These are phyloP conservation scores for Cryomyces minteri DNA, from an alignment of 495 filamentous ascomycete species.

Conservation along the genomic window DNA sequence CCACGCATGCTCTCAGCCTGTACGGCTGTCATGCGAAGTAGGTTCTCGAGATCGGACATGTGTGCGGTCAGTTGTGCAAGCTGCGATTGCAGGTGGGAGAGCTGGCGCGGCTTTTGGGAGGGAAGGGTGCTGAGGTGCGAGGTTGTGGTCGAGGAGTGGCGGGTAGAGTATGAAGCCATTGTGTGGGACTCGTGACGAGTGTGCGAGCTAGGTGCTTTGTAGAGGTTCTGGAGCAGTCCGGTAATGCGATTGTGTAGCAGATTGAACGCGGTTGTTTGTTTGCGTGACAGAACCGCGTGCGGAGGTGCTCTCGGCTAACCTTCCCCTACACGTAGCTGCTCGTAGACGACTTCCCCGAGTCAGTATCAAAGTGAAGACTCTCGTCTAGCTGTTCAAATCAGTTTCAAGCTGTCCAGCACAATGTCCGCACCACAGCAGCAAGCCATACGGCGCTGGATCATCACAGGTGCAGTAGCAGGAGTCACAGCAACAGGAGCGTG, in stretches of 20 bases:
- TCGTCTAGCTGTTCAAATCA: no score
- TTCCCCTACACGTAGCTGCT: no score
- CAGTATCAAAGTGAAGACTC: no score
- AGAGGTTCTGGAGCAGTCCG: no score
- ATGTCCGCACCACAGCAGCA: constrained; percentile 1
- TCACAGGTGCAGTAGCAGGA: constrained; percentile 29
- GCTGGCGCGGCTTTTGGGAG: constrained; percentile 39
- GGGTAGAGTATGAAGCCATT: constrained; percentile 11
- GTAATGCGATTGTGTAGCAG: no score
- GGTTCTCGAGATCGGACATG: constrained; percentile 76
- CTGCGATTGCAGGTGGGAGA: constrained; percentile 73
- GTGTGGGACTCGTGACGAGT: background rate
- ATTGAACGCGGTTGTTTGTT: no score
- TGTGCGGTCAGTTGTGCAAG: constrained; percentile 79
- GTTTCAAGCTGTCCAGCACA: background rate
- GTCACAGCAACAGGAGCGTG: constrained; percentile 29
- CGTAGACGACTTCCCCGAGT: no score
- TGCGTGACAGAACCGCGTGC: no score
- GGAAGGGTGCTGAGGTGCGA: constrained; percentile 19
- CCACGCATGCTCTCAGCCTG: constrained; percentile 82
- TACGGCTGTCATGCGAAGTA: constrained; percentile 86
- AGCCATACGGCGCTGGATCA: constrained; percentile 19
- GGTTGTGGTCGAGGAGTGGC: constrained; percentile 10
- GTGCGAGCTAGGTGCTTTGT: no score
- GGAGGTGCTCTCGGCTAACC: no score